These are phyloP conservation scores for Tricholoma terreum DNA, from an alignment of 768 basidiomycete species.

Conservation along the genomic window DNA sequence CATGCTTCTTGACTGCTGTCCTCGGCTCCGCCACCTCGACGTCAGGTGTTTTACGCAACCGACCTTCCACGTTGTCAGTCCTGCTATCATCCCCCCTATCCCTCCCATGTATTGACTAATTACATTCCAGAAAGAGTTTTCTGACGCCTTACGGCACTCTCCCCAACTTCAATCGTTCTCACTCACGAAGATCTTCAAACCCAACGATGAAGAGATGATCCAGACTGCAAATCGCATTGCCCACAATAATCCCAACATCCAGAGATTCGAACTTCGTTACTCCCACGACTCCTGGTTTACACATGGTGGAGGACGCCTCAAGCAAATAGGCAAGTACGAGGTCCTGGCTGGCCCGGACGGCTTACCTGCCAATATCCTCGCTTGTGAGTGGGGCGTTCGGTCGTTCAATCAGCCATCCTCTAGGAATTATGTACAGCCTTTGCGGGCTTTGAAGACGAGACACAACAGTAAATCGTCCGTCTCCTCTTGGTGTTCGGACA, in stretches of 20 bases:
- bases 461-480: conserved; percentile 11
- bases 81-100: neutral
- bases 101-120: neutral
- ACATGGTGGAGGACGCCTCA: conserved; percentile 28
- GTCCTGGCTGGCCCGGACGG: conserved; percentile 13
- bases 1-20: conserved; percentile 28
- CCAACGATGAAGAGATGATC: conserved; percentile 33
- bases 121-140: conserved; percentile 29
- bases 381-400: conserved; percentile 15
- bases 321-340: conserved; percentile 32
- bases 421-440: conserved; percentile 11
- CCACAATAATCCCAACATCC: conserved; percentile 29
- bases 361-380: conserved; percentile 11
- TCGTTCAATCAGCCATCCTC: conserved; percentile 15
- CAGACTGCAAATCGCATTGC: conserved; percentile 27
- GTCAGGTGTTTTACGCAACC: conserved; percentile 36
- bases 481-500: conserved; percentile 13
- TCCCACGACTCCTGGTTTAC: conserved; percentile 36
- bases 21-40: conserved; percentile 29
- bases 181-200: conserved; percentile 34
- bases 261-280: conserved; percentile 29
- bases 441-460: conserved; percentile 11
- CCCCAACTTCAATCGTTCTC: conserved; percentile 31
- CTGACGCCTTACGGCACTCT: conserved; percentile 23
- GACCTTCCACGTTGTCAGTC: conserved; percentile 32